Evolutionary conservation across 2,329 filamentous ascomycete species (phyloP).

Genomic region (Aspergillus sp.): DNA sequence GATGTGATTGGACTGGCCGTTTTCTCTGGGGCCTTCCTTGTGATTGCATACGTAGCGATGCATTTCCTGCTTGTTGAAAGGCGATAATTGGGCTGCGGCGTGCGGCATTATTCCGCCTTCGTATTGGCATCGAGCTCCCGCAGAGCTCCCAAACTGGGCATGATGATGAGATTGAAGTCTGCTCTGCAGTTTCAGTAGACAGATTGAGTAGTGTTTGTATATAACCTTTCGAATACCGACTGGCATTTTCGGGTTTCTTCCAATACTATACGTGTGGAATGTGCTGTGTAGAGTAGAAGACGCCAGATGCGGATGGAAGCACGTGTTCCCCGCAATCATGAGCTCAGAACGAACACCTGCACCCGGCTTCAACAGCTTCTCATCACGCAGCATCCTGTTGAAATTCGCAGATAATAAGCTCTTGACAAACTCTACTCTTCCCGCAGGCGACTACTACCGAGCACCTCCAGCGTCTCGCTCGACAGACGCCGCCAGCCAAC

Average conservation of each 20-base stretch:
- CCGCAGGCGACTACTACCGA: neutral
- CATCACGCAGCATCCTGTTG: neutral
- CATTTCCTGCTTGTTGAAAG: conserved; percentile 90
- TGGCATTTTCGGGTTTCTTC: neutral
- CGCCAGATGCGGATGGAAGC: conserved; percentile 18
- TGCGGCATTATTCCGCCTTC: neutral
- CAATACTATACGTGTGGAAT: too few species aligned
- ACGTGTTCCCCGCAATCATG: conserved; percentile 21
- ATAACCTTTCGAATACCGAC: conserved; percentile 8
- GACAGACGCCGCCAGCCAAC: neutral
- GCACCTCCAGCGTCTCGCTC: neutral
- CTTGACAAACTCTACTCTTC: neutral
- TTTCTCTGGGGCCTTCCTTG: conserved; percentile 78
- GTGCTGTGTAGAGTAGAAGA: conserved; percentile 9
- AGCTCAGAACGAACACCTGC: neutral
- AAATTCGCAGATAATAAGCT: neutral
- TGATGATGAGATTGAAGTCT: neutral
- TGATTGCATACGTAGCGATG: conserved; percentile 89
- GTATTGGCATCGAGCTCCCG: neutral
- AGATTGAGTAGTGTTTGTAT: conserved; percentile 2
- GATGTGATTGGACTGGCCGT: conserved; percentile 80
- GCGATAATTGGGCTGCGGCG: conserved; percentile 52
- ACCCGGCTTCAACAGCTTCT: conserved; percentile 1
- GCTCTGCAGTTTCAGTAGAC: conserved; percentile 4
- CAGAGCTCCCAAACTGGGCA: neutral